A percentile compares a stretch with the other conserved stretches of the same genome.
Evolutionary conservation across 352 stramenopile species (phyloP).

Genomic region (Phytophthora boehmeriae): DNA sequence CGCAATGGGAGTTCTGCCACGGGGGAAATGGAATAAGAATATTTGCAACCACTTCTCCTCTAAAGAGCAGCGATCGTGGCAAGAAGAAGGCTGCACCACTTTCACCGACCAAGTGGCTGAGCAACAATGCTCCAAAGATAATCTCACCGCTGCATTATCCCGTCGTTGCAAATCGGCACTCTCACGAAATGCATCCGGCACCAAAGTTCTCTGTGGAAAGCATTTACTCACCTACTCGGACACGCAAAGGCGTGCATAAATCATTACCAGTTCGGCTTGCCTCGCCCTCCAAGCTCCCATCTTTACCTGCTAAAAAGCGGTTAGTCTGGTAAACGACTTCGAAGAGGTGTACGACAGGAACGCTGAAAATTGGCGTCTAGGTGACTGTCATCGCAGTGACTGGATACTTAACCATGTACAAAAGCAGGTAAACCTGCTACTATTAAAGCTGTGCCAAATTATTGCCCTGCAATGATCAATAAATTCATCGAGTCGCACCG

Average conservation of each 20-base stretch:
- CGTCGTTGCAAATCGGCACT: constrained; percentile 9
- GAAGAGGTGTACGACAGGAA: no score
- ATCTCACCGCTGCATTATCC: constrained; percentile 24
- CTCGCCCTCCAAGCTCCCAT: constrained; percentile 16
- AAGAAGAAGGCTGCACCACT: constrained; percentile 27
- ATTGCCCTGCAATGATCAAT: no score
- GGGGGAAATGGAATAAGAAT: constrained; percentile 11
- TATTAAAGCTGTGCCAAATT: no score
- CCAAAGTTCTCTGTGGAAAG: constrained; percentile 11
- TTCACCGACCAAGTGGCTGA: constrained; percentile 63
- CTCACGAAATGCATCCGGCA: constrained; percentile 8
- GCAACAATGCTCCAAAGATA: constrained; percentile 22
- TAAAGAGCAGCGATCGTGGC: constrained; percentile 3
- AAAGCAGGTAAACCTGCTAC: no score
- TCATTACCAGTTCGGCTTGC: constrained; percentile 8
- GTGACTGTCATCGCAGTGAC: no score
- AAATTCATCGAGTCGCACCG: no score
- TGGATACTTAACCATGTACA: no score
- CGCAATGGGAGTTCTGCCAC: constrained; percentile 7
- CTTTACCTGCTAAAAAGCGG: constrained; percentile 13
- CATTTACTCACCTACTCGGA: constrained; percentile 8
- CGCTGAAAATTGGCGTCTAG: no score
- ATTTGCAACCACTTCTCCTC: constrained; percentile 9
- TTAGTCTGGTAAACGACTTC: constrained; percentile 20
- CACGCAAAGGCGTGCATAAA: constrained; percentile 16